Conservation (phyloP, 179 eudicot species). For the Beta corolliflora region DNA sequence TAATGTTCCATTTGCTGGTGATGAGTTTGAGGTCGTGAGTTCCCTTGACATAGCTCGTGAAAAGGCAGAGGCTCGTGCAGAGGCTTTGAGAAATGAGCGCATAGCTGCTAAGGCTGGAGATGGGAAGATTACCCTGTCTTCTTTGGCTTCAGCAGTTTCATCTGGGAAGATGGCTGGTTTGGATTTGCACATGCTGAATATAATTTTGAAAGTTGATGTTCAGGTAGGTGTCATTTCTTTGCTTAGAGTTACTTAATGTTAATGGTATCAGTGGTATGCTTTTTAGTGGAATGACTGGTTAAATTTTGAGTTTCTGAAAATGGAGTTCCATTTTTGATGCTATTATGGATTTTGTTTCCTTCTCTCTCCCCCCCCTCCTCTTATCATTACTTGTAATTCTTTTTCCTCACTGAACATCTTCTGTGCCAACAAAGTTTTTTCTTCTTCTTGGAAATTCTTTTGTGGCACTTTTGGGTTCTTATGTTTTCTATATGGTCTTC, state of each 20-base stretch:
- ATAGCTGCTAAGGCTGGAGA: slow-evolving; percentile 88
- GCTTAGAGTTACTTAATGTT: not conserved
- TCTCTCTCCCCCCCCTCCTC: no score
- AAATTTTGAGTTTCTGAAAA: not conserved
- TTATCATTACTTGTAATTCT: no score
- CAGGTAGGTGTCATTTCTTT: slow-evolving; percentile 54
- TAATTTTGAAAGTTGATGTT: slow-evolving; percentile 85
- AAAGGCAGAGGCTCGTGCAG: slow-evolving; percentile 69
- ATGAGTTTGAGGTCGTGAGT: slow-evolving; percentile 84
- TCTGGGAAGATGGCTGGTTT: slow-evolving; percentile 65
- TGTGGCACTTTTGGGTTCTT: not conserved
- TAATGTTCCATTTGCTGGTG: slow-evolving; percentile 92
- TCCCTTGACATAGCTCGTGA: slow-evolving; percentile 89
- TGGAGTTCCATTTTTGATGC: not conserved
- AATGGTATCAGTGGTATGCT: not conserved
- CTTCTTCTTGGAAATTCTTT: no score
- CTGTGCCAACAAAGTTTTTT: no score
- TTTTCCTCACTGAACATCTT: no score
- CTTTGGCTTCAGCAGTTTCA: slow-evolving; percentile 88
- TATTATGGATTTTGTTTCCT: not conserved
- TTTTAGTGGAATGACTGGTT: slow-evolving; percentile 11
- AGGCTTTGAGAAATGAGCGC: slow-evolving; percentile 61
- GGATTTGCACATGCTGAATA: slow-evolving; percentile 87
- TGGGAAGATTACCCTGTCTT: slow-evolving; percentile 79
- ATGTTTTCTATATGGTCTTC: not conserved